phyloP scores from a whole-genome alignment of 371 early-diverging fungal genomes.

The Cokeromyces recurvatus region DNA sequence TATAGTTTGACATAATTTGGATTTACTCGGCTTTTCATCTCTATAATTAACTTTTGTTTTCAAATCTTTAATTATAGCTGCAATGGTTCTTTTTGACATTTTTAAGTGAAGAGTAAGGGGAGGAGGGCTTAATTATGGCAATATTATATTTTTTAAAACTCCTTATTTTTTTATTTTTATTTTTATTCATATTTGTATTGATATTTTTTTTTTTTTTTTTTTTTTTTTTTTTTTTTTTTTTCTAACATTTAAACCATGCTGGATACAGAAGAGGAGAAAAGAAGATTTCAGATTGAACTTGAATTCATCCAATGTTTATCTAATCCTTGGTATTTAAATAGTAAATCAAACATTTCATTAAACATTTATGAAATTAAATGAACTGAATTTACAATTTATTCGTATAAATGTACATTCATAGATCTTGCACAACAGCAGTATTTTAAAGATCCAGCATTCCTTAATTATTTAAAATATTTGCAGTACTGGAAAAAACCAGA shows the following conservation, averaged over 20 bases:
- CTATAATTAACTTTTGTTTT: neutral
- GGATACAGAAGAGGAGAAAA: conserved; percentile 39
- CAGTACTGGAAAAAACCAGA: conserved; percentile 86
- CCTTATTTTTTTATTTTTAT: no score
- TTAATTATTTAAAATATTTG: conserved; percentile 87
- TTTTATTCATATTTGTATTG: no score
- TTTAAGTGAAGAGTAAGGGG: no score
- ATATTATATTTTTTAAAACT: no score
- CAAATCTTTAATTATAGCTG: conserved; percentile 9
- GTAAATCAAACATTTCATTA: no score
- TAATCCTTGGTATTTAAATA: conserved; percentile 93
- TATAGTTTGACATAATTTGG: neutral
- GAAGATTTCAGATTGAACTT: conserved; percentile 85
- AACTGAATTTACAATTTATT: neutral
- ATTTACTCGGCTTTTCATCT: neutral
- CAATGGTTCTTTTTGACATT: conserved; percentile 11
- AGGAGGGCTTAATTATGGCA: no score
- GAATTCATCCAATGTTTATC: conserved; percentile 93
- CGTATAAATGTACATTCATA: conserved; percentile 18
- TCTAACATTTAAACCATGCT: neutral
- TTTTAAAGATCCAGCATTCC: conserved; percentile 76
- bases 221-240: neutral
- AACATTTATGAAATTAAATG: neutral
- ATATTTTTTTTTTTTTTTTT: no score
- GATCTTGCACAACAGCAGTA: conserved; percentile 87